These are phyloP conservation scores for Carallia brachiata DNA, from an alignment of 345 rosid species.

Conservation along the genomic window DNA sequence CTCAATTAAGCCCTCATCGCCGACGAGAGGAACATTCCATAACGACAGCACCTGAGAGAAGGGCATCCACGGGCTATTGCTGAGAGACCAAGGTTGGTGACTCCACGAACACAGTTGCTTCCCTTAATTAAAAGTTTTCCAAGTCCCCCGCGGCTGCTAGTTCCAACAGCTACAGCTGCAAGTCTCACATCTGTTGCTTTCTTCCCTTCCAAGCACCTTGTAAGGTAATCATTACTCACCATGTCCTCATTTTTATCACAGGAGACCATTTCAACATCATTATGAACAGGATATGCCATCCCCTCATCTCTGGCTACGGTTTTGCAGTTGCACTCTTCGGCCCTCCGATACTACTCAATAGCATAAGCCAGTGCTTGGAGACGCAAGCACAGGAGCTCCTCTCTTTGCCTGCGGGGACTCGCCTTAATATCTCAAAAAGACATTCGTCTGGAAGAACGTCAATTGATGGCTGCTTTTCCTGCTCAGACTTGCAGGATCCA, in stretches of 20 bases:
- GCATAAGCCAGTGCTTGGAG: conserved; percentile 65
- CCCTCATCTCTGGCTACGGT: conserved; percentile 8
- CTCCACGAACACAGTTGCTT: conserved; percentile 44
- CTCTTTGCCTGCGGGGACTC: conserved; percentile 49
- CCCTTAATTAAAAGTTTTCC: conserved; percentile 69
- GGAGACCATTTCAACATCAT: conserved; percentile 40
- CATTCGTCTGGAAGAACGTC: conserved; percentile 74
- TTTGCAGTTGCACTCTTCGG: conserved; percentile 35
- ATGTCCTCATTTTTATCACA: conserved; percentile 26
- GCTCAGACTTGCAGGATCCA: conserved; percentile 27
- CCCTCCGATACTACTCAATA: conserved; percentile 51
- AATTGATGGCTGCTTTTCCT: conserved; percentile 43
- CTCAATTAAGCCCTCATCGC: conserved; percentile 54
- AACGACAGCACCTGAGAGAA: conserved; percentile 59
- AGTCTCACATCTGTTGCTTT: conserved; percentile 71
- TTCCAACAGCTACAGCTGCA: conserved; percentile 69
- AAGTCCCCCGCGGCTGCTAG: conserved; percentile 57
- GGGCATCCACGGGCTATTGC: conserved; percentile 62
- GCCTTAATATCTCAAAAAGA: conserved; percentile 68
- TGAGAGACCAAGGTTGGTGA: conserved; percentile 55
- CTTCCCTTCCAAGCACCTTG: conserved; percentile 70
- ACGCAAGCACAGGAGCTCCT: conserved; percentile 59
- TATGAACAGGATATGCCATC: conserved; percentile 19
- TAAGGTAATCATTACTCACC: conserved; percentile 52
- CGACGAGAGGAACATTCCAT: conserved; percentile 60